A percentile compares a stretch with the other conserved stretches of the same genome.
These are phyloP conservation scores for Staphylotrichum longicolle DNA, from an alignment of 495 filamentous ascomycete genomes.

Conservation along the genomic window DNA sequence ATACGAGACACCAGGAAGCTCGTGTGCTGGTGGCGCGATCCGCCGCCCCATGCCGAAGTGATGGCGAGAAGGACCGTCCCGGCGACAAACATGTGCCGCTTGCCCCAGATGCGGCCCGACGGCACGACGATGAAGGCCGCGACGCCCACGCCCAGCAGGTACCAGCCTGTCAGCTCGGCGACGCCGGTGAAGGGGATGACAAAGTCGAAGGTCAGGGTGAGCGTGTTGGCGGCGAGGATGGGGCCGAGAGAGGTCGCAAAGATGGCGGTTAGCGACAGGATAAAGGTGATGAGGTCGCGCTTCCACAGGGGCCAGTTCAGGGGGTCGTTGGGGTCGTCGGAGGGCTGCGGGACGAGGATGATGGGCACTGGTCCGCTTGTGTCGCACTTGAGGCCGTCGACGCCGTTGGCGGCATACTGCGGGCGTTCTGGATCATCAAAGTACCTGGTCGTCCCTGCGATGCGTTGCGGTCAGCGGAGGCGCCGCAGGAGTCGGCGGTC, in stretches of 20 bases:
- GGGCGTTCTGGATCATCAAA: constrained; percentile 55
- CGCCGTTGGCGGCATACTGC: constrained; percentile 38
- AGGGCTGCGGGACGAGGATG: constrained; percentile 77
- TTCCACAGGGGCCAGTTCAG: constrained; percentile 86
- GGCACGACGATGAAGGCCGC: constrained; percentile 82
- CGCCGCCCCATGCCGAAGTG: constrained; percentile 78
- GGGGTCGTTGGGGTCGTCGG: constrained; percentile 77
- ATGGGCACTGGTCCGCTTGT: constrained; percentile 62
- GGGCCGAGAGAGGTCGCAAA: constrained; percentile 78
- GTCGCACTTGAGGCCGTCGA: constrained; percentile 67
- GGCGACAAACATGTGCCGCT: constrained; percentile 81
- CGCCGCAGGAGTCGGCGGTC: neutral
- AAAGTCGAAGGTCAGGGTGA: constrained; percentile 65
- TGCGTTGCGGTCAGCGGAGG: constrained; percentile 10
- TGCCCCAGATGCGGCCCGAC: constrained; percentile 87
- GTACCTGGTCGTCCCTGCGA: constrained; percentile 62
- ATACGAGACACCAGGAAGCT: constrained; percentile 73
- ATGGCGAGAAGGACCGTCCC: constrained; percentile 70
- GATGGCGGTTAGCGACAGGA: constrained; percentile 75
- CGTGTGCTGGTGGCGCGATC: constrained; percentile 58
- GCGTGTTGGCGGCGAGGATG: constrained; percentile 81
- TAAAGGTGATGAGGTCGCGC: constrained; percentile 74
- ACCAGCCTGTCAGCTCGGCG: constrained; percentile 83
- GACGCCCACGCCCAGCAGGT: constrained; percentile 77
- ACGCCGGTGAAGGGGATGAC: constrained; percentile 59